Base-by-base conservation (phyloP, 805 yeast species). In the Starmerella powellii region DNA sequence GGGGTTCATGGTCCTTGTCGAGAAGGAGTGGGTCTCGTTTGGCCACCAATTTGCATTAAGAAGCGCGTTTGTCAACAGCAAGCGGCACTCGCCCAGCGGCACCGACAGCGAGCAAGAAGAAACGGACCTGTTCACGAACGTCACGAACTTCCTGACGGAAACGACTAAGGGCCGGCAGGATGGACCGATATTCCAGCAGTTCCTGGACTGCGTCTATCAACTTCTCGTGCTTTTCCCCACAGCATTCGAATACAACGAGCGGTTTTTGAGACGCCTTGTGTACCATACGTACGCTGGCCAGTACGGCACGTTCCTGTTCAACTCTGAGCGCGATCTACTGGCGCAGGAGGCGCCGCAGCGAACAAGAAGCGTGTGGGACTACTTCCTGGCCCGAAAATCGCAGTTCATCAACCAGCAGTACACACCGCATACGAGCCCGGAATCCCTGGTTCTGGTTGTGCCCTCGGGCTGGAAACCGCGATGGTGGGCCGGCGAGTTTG, bases 101-200 rank as follows among this genome's bases (percentile, higher is more conserved):
- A 23, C 30, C 8, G 42, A 41, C n/a, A n/a, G 42, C 21, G 54
- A 50, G 19, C 27, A 32, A 6, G 41, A 41, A 11, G 49, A 60
- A 28, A n/a, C 63, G 64, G 41, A 67, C 61, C 61, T 72, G 19
- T 58, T 76, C 37, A 67, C 63, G 45, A 68, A 67, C 39, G 65
- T 78, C 18, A 67, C 77, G 39, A 67, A 41, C 32, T 54, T 54
- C 34, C 37, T 54, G 21, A 34, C 46, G 20, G 58, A 54, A 20
- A 42, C 54, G 11, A 41, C 58, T 2, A 45, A 47, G 24, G 55
- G 52, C 18, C 44, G 55, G 48, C 71, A 75, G 41, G 74, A 78
- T n/a, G 81, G 95, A 11, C 98, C 98, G 0, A 74, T 87, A 1
- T 88, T 91, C 63, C 96, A 86, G 54, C 98, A 91, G 57, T 91